A percentile compares a stretch with the other conserved stretches of the same genome.
Evolutionary conservation across 352 stramenopile species (phyloP).

Genomic region (Pythium coloratum): DNA sequence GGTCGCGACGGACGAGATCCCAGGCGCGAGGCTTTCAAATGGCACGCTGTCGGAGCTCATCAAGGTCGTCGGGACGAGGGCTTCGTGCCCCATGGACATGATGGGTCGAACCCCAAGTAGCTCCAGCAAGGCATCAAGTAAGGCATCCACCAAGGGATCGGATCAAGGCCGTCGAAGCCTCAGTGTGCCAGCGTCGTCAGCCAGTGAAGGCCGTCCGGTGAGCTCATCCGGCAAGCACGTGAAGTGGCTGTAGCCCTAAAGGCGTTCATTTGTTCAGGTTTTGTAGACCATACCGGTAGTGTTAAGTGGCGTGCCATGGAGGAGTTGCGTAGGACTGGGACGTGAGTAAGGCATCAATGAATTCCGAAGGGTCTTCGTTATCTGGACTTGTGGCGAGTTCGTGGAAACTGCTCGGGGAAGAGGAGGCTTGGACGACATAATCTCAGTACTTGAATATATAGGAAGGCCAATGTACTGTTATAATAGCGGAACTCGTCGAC

Average conservation of each 20-base stretch:
- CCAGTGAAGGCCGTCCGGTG: background rate
- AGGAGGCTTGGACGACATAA: background rate
- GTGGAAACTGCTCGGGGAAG: background rate
- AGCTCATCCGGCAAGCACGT: background rate
- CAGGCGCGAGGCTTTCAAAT: background rate
- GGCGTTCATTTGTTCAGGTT: background rate
- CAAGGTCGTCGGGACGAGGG: slow-evolving; percentile 25
- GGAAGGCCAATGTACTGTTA: background rate
- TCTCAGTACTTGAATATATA: background rate
- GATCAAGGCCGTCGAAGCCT: background rate
- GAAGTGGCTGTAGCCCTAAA: background rate
- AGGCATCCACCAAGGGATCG: background rate
- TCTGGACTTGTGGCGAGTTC: background rate
- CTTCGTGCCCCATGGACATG: slow-evolving; percentile 19
- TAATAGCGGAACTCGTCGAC: no score
- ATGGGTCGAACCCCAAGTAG: background rate
- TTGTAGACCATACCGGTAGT: background rate
- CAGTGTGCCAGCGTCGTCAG: background rate
- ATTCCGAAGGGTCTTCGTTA: background rate
- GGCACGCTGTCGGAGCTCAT: slow-evolving; percentile 20
- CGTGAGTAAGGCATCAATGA: background rate
- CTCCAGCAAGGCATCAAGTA: slow-evolving; percentile 1
- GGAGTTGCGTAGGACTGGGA: background rate
- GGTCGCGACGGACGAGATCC: slow-evolving; percentile 27
- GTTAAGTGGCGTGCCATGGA: background rate